phyloP scores from a whole-genome alignment of 2,329 filamentous ascomycete species.

The Magnaporthales sp. region DNA sequence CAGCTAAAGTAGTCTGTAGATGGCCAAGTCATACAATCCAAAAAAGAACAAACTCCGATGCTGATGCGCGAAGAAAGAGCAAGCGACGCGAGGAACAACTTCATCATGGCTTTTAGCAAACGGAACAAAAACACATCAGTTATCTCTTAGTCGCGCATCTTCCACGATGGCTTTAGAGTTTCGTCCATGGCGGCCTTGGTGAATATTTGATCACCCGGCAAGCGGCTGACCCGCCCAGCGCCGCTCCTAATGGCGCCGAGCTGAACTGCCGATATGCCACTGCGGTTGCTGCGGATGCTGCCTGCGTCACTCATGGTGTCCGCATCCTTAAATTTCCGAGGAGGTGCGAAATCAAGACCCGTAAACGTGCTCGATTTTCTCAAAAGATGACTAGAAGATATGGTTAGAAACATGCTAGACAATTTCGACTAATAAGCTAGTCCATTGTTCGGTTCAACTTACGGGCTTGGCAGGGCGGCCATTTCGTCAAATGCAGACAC shows the following conservation, averaged over 20 bases:
- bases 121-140: neutral
- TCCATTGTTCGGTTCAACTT: slow-evolving; percentile 37
- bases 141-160: slow-evolving; percentile 32
- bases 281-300: slow-evolving; percentile 64
- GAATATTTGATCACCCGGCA: slow-evolving; percentile 76
- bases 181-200: slow-evolving; percentile 59
- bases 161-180: slow-evolving; percentile 52
- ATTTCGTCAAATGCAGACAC: slow-evolving; percentile 83
- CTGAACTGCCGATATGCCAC: slow-evolving; percentile 65
- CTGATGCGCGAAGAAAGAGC: slow-evolving; percentile 3
- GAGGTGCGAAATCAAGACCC: slow-evolving; percentile 71
- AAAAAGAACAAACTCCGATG: slow-evolving; percentile 5
- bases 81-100: neutral
- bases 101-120: neutral
- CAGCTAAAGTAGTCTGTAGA: neutral
- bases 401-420: neutral
- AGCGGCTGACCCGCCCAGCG: slow-evolving; percentile 76
- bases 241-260: slow-evolving; percentile 67
- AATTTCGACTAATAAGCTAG: neutral
- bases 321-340: slow-evolving; percentile 59
- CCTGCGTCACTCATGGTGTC: slow-evolving; percentile 57
- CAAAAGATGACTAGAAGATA: slow-evolving; percentile 49
- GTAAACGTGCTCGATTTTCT: slow-evolving; percentile 75
- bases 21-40: neutral
- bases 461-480: slow-evolving; percentile 78